A percentile compares a stretch with the other conserved stretches of the same genome.
phyloP scores from a whole-genome alignment of 2,329 filamentous ascomycete genomes.

The Venturiaceae sp. region DNA sequence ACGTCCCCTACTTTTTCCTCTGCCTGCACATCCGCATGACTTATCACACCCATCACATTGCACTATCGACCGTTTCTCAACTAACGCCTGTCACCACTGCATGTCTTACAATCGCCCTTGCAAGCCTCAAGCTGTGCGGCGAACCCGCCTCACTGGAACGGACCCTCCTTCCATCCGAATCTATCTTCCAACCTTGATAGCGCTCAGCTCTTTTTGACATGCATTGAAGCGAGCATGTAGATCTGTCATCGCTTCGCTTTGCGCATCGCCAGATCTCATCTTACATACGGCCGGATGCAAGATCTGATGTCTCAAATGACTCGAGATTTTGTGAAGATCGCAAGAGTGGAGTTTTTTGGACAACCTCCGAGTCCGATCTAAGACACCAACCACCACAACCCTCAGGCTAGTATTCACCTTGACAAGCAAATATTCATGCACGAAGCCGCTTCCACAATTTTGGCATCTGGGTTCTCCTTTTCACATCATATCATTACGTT shows the following conservation, averaged over 20 bases:
- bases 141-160: neutral
- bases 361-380: neutral
- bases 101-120: neutral
- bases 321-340: no score
- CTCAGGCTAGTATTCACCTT: neutral
- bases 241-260: no score
- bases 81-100: neutral
- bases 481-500: neutral
- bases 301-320: no score
- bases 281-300: no score
- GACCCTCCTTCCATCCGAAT: neutral
- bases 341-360: no score
- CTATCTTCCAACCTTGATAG: no score
- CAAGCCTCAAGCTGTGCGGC: neutral
- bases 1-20: neutral
- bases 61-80: neutral
- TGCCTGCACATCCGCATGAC: neutral
- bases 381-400: neutral
- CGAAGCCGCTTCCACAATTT: neutral
- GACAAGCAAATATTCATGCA: neutral
- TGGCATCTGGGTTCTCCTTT: neutral
- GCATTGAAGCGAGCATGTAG: no score
- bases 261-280: no score
- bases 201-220: no score
- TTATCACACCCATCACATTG: neutral